These are phyloP conservation scores for Pichia ethanolica DNA, from an alignment of 805 yeast species.

Conservation along the genomic window DNA sequence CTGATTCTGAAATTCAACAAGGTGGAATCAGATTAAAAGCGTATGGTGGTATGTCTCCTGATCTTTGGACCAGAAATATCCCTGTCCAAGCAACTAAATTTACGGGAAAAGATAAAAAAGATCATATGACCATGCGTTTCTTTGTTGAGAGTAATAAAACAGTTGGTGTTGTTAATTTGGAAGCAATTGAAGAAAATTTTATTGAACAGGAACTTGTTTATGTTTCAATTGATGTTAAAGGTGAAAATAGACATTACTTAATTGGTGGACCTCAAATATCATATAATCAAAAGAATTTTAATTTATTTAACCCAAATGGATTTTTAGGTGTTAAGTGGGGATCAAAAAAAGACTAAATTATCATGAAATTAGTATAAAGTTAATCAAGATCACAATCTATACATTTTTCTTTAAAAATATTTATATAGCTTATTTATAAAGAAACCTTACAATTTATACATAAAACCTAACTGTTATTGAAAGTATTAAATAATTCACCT, in stretches of 20 bases:
- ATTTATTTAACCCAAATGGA: slow-evolving; percentile 34
- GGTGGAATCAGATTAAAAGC: slow-evolving; percentile 58
- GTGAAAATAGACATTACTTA: slow-evolving; percentile 58
- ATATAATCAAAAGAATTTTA: slow-evolving; percentile 15
- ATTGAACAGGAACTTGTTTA: slow-evolving; percentile 64
- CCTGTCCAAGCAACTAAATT: slow-evolving; percentile 68
- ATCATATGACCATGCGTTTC: slow-evolving; percentile 76
- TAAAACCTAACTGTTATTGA: no score
- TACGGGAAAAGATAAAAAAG: slow-evolving; percentile 65
- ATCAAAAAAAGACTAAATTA: slow-evolving; percentile 36
- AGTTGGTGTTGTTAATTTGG: slow-evolving; percentile 69
- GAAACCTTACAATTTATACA: no score
- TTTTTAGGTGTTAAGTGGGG: slow-evolving; percentile 87
- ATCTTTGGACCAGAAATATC: slow-evolving; percentile 83
- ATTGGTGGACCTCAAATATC: slow-evolving; percentile 49
- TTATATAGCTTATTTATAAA: no score
- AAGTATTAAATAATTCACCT: no score
- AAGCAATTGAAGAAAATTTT: slow-evolving; percentile 64
- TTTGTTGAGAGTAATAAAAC: slow-evolving; percentile 67
- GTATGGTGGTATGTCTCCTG: slow-evolving; percentile 63
- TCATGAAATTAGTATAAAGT: no score
- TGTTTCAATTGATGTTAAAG: slow-evolving; percentile 70
- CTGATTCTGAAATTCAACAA: slow-evolving; percentile 34
- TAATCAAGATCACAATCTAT: no score
- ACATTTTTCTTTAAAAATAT: no score